A percentile compares a stretch with the other conserved stretches of the same genome.
These are phyloP conservation scores for Rhinocladiella similis DNA, from an alignment of 2,329 filamentous ascomycete genomes.

Conservation along the genomic window DNA sequence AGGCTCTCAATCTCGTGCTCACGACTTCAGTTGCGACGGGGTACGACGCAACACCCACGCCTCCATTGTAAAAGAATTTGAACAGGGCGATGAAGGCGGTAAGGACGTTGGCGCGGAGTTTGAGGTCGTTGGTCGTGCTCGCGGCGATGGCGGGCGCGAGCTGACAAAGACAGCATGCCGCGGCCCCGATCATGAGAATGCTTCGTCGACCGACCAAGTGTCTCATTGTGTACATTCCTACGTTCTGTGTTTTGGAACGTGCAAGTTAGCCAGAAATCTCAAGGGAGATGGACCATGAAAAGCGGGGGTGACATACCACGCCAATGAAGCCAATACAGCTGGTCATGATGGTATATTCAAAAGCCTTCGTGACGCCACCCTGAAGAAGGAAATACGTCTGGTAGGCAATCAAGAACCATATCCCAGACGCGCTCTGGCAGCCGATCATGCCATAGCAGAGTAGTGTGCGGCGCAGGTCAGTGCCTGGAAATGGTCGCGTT, in stretches of 20 bases:
- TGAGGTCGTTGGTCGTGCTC: slow-evolving; percentile 25
- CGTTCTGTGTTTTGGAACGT: slow-evolving; percentile 33
- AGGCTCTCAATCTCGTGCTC: slow-evolving; percentile 36
- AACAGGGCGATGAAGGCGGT: slow-evolving; percentile 39
- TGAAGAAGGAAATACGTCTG: slow-evolving; percentile 45
- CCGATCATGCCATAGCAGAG: slow-evolving; percentile 53
- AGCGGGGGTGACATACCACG: slow-evolving; percentile 35
- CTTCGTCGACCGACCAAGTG: slow-evolving; percentile 48
- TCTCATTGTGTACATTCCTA: slow-evolving; percentile 52
- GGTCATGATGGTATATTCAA: slow-evolving; percentile 53
- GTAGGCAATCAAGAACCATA: slow-evolving; percentile 55
- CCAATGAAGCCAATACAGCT: slow-evolving; percentile 52
- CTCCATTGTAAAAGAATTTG: slow-evolving; percentile 38
- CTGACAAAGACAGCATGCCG: slow-evolving; percentile 47
- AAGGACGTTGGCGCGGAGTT: slow-evolving; percentile 30
- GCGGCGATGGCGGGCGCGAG: slow-evolving; percentile 45
- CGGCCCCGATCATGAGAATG: slow-evolving; percentile 50
- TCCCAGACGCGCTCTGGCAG: slow-evolving; percentile 46
- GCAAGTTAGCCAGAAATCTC: too few relatives aligned
- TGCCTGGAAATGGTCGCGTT: slow-evolving; percentile 33
- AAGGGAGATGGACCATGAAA: too few relatives aligned
- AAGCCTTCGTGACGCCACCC: slow-evolving; percentile 46
- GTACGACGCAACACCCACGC: slow-evolving; percentile 35
- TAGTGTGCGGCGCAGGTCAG: slow-evolving; percentile 50
- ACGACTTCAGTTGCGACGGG: slow-evolving; percentile 34